Conservation (phyloP, 139 green algal species). For the Chlorella sorokiniana region DNA sequence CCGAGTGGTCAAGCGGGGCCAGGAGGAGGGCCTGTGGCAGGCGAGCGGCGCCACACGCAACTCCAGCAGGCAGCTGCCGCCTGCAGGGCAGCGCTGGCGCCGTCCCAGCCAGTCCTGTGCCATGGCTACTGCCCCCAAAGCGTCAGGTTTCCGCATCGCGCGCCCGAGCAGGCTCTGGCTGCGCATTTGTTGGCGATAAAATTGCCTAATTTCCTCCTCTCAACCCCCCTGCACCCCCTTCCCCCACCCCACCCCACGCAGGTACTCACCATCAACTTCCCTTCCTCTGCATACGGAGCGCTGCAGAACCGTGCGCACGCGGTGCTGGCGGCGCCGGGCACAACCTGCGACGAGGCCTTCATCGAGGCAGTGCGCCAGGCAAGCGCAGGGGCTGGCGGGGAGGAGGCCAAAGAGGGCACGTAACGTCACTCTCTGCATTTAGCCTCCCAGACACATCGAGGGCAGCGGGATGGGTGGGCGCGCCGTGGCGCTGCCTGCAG, state of each 20-base stretch:
- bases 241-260: not conserved
- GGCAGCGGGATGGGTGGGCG: no score
- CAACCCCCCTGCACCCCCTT: not conserved
- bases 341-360: not conserved
- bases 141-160: no score
- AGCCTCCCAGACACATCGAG: no score
- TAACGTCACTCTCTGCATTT: no score
- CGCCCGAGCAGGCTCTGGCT: no score
- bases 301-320: slow-evolving; percentile 3
- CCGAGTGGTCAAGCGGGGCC: slow-evolving; percentile 4
- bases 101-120: no score
- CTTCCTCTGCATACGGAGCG: not conserved
- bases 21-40: slow-evolving; percentile 2
- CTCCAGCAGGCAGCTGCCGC: not conserved
- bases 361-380: not conserved
- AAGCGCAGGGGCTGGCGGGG: not conserved
- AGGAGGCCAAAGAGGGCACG: no score
- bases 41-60: not conserved
- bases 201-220: not conserved
- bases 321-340: slow-evolving; percentile 15
- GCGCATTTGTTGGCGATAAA: not conserved
- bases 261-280: slow-evolving; percentile 23
- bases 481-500: no score
- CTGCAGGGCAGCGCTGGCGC: not conserved
- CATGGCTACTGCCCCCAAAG: no score